A percentile compares a stretch with the other conserved stretches of the same genome.
Evolutionary conservation across 179 eudicot genomes (phyloP).

Genomic region (Vitellaria paradoxa): DNA sequence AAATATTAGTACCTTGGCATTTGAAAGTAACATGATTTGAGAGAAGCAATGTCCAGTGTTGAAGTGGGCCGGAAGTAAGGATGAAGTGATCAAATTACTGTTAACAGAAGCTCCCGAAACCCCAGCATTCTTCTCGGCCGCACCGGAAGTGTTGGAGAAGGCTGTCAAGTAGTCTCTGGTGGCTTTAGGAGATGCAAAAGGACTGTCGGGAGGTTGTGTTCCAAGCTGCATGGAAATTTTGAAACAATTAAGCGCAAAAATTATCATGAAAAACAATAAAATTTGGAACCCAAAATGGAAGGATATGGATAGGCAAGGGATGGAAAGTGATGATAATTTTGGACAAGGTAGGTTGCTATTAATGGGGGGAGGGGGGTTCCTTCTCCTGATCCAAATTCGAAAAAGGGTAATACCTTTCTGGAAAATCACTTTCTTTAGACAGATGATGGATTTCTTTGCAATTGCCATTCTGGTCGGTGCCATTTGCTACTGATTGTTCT

Average conservation of each 20-base stretch:
- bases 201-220: constrained; percentile 84
- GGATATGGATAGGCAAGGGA: background rate
- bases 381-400: background rate
- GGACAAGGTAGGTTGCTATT: constrained; percentile 6
- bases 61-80: constrained; percentile 44
- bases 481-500: constrained; percentile 17
- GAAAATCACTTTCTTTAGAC: constrained; percentile 52
- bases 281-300: background rate
- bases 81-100: constrained; percentile 42
- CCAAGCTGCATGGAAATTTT: constrained; percentile 44
- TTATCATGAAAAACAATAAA: too few relatives aligned
- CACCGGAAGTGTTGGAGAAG: constrained; percentile 30
- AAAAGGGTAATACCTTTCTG: constrained; percentile 46
- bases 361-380: background rate
- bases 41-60: constrained; percentile 54
- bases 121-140: constrained; percentile 21
- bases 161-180: constrained; percentile 32
- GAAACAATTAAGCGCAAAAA: background rate
- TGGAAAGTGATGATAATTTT: background rate
- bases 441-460: constrained; percentile 42
- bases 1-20: constrained; percentile 49
- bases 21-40: constrained; percentile 77
- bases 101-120: constrained; percentile 25
- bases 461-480: constrained; percentile 42
- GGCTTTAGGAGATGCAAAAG: constrained; percentile 73